Conservation (phyloP, 2,329 filamentous ascomycete genomes). For the Nothopassalora personata region DNA sequence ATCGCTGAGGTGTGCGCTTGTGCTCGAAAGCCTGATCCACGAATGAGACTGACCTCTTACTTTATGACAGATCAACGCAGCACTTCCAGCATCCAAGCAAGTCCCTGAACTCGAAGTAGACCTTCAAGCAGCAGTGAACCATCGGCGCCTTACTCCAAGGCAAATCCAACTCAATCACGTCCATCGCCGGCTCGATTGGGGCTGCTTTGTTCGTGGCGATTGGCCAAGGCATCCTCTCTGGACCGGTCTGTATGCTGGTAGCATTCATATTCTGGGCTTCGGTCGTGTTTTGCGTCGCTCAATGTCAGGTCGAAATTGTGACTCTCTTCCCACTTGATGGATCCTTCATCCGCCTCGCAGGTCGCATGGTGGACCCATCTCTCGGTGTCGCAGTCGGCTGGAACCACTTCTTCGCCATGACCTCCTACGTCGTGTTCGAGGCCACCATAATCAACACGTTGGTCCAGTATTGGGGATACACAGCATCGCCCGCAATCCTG, state of each 20-base stretch:
- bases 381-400: neutral
- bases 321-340: neutral
- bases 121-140: neutral
- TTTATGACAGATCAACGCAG: neutral
- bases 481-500: too few relatives aligned
- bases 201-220: neutral
- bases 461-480: too few relatives aligned
- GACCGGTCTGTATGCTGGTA: too few relatives aligned
- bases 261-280: too few relatives aligned
- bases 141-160: neutral
- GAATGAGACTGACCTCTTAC: neutral
- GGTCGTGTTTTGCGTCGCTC: neutral
- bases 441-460: too few relatives aligned
- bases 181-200: neutral
- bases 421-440: too few relatives aligned
- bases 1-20: too few relatives aligned
- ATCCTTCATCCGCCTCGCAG: neutral
- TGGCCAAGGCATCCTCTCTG: neutral
- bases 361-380: neutral
- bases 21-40: neutral
- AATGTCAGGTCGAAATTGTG: neutral
- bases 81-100: neutral
- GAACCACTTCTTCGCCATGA: too few relatives aligned
- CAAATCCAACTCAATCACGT: neutral
- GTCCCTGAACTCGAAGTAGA: neutral